Evolutionary conservation across 2,329 filamentous ascomycete species (phyloP), one percentile per base, ranked within the genome.

Genomic region (Myrmaecium sp.): DNA sequence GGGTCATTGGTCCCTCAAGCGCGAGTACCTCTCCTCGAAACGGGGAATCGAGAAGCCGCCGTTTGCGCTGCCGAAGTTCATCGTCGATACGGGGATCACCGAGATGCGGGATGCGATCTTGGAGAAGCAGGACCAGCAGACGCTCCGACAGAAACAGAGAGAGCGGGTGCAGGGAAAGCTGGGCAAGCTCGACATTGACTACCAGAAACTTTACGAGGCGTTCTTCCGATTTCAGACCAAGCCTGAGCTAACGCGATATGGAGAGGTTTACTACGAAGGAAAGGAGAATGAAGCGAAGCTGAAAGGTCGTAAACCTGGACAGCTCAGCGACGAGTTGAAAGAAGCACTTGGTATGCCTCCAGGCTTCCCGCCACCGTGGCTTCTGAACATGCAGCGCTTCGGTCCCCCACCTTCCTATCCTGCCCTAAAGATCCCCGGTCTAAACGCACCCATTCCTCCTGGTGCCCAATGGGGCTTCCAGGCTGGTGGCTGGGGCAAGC

Each of bases 221-320:
- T 98, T 98, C 61, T 98, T 98, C 62, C 72, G 83, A 32, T 91
- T 93, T 48, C 89, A 98, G 57, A 92, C 82, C 21, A 98, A 98
- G 55, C 89, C 89, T 0, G 74, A 83, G 40, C 59, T 98, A 35
- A 95, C 89, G 17, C 70, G 84, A 22, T 98, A 93, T 41, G 89
- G 89, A 21, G 89, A 98, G 52, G 84, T 98, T n/a, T 98, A 98
- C 54, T 95, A 95, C 50, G 89, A 98, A 54, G 89, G 89, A 47
- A 98, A 98, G 52, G 89, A 98, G 49, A 89, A 81, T 46, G 89
- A 98, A 54, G 93, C 89, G 1, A 92, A 95, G 48, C 67, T 92
- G 36, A 75, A 80, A 40, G 80, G 94, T 54, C 69, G 94, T 32
- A 74, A 83, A 36, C 81, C 89, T 1, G 89, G 89, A 18, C 84